A percentile compares a stretch with the other conserved stretches of the same genome.
phyloP scores from a whole-genome alignment of 179 eudicot species.

The Drosera spatulata region DNA sequence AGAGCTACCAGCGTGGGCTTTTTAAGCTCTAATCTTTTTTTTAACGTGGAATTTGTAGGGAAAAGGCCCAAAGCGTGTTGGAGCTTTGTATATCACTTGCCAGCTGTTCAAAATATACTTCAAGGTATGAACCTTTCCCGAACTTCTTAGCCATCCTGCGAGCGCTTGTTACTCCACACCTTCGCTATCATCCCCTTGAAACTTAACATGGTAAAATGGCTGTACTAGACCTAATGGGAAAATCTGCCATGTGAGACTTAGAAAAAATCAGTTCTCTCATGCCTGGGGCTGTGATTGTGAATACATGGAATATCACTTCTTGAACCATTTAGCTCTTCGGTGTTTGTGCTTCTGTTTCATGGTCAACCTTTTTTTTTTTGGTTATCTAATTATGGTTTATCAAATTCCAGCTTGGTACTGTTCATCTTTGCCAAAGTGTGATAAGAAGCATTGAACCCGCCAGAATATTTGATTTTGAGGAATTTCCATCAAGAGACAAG shows the following conservation, averaged over 20 bases:
- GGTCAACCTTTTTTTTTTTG: neutral
- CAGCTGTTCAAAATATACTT: constrained; percentile 91
- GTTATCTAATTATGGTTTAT: neutral
- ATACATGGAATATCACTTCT: neutral
- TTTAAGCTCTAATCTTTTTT: neutral
- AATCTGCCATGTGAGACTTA: neutral
- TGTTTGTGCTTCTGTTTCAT: neutral
- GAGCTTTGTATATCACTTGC: constrained; percentile 92
- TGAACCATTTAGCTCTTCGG: neutral
- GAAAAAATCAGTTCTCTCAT: neutral
- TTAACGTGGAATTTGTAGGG: constrained; percentile 35
- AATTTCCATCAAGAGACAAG: constrained; percentile 92
- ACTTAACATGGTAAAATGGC: no score
- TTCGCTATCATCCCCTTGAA: no score
- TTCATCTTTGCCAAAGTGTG: constrained; percentile 93
- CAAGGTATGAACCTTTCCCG: constrained; percentile 37
- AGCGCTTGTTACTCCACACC: neutral
- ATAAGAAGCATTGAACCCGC: constrained; percentile 99
- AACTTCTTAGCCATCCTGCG: constrained; percentile 2
- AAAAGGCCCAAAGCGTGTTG: constrained; percentile 95
- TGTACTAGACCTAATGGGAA: no score
- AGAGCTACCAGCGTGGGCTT: no score
- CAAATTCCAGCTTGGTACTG: constrained; percentile 75
- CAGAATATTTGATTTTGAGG: constrained; percentile 96
- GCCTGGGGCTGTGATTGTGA: neutral